Conservation (phyloP, 208 protist genomes). For the Herpetomonas tarakana region DNA sequence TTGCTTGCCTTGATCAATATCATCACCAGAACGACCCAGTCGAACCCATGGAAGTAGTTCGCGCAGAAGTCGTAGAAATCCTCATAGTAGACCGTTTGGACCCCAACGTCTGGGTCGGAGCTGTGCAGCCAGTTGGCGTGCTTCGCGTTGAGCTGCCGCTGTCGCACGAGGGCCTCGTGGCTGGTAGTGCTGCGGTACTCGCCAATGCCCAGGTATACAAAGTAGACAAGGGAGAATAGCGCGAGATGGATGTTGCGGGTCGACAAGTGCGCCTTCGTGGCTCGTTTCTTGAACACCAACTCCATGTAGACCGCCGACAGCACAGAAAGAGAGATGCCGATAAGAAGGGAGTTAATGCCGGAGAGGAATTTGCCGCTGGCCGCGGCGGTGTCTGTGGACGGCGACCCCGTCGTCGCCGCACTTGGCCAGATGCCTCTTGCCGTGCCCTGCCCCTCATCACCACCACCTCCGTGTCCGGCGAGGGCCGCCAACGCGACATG, state of each 20-base stretch:
- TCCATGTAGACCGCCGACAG: constrained; percentile 1
- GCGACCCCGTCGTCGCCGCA: too few relatives aligned
- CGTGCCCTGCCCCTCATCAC: too few relatives aligned
- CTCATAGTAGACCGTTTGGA: background rate
- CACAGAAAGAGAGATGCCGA: background rate
- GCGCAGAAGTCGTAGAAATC: background rate
- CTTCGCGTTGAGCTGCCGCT: background rate
- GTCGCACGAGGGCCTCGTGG: background rate
- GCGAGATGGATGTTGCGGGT: constrained; percentile 3
- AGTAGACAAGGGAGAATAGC: background rate
- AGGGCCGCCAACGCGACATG: background rate
- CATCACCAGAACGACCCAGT: background rate
- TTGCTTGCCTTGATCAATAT: background rate
- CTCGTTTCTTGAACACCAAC: constrained; percentile 1
- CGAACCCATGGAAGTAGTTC: background rate
- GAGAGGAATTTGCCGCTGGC: background rate
- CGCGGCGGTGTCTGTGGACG: background rate
- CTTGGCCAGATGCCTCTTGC: too few relatives aligned
- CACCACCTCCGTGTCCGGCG: too few relatives aligned
- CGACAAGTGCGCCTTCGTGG: background rate
- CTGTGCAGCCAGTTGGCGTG: background rate
- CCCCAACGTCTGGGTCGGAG: background rate
- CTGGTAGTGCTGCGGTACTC: background rate
- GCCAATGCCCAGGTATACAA: background rate
- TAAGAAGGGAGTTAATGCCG: background rate